phyloP scores from a whole-genome alignment of 495 filamentous ascomycete species.

The Jackrogersella multiformis region DNA sequence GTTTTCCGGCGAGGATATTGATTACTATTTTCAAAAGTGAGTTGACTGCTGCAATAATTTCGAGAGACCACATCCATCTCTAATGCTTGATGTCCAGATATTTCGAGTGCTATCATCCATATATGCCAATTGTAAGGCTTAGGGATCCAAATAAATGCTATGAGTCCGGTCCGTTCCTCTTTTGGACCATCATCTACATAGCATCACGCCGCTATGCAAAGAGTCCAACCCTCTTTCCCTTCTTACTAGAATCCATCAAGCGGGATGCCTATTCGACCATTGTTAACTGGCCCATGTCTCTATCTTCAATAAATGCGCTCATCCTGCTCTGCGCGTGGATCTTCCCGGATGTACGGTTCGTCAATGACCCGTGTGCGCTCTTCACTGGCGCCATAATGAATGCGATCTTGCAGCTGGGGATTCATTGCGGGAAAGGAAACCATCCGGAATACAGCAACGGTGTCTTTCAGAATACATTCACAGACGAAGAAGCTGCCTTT shows the following conservation, averaged over 20 bases:
- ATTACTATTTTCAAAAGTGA: conserved; percentile 58
- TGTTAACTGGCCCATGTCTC: conserved; percentile 46
- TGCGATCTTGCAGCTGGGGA: conserved; percentile 50
- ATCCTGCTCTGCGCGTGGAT: conserved; percentile 56
- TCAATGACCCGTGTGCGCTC: conserved; percentile 53
- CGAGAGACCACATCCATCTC: background rate
- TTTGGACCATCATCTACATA: conserved; percentile 58
- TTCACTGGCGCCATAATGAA: conserved; percentile 53
- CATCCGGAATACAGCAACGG: conserved; percentile 53
- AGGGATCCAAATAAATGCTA: conserved; percentile 54
- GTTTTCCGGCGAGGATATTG: conserved; percentile 57
- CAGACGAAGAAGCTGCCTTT: conserved; percentile 55
- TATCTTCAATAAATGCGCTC: conserved; percentile 55
- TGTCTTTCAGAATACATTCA: conserved; percentile 45
- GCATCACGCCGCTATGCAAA: conserved; percentile 53
- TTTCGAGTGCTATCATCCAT: conserved; percentile 56
- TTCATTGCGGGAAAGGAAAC: conserved; percentile 54
- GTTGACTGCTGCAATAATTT: background rate
- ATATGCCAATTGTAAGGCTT: conserved; percentile 53
- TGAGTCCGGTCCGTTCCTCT: conserved; percentile 50
- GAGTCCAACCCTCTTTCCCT: conserved; percentile 52
- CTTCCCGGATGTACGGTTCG: conserved; percentile 52
- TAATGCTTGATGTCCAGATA: conserved; percentile 36
- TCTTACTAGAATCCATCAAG: conserved; percentile 51
- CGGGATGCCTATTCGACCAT: conserved; percentile 50